Evolutionary conservation across 352 stramenopile genomes (phyloP).

Genomic region (Globisporangium middletonii): DNA sequence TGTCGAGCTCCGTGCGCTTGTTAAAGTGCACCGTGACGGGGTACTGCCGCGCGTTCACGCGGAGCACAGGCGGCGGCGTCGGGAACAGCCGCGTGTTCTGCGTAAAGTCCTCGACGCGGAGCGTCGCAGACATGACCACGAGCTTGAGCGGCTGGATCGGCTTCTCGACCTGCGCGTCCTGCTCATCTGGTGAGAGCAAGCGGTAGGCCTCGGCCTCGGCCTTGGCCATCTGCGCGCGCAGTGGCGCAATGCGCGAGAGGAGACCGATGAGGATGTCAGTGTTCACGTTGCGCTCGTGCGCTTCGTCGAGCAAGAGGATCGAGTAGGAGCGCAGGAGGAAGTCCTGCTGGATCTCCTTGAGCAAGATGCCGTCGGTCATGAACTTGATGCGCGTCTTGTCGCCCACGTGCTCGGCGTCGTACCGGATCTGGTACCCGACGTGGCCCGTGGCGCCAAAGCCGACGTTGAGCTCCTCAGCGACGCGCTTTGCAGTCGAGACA

Average conservation of each 20-base stretch:
- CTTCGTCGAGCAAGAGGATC: constrained; percentile 91
- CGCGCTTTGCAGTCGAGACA: constrained; percentile 95
- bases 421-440: constrained; percentile 98
- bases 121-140: constrained; percentile 98
- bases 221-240: constrained; percentile 85
- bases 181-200: constrained; percentile 34
- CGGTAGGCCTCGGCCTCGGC: constrained; percentile 58
- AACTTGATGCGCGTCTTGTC: constrained; percentile 95
- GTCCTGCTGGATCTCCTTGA: constrained; percentile 94
- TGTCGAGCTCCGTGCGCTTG: constrained; percentile 95
- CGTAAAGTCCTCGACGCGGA: constrained; percentile 97
- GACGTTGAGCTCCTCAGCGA: constrained; percentile 96
- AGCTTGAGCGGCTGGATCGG: constrained; percentile 78
- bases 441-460: constrained; percentile 56
- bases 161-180: constrained; percentile 22
- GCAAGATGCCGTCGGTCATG: constrained; percentile 99
- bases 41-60: constrained; percentile 93
- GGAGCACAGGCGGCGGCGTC: constrained; percentile 88
- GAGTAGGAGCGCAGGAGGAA: constrained; percentile 77
- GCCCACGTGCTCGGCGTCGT: constrained; percentile 93
- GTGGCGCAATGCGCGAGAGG: constrained; percentile 90
- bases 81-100: constrained; percentile 93
- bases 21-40: constrained; percentile 98
- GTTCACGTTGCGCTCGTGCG: constrained; percentile 96
- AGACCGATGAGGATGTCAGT: constrained; percentile 96